phyloP scores from a whole-genome alignment of 2,329 filamentous ascomycete species.

The Cladosporium sp. region DNA sequence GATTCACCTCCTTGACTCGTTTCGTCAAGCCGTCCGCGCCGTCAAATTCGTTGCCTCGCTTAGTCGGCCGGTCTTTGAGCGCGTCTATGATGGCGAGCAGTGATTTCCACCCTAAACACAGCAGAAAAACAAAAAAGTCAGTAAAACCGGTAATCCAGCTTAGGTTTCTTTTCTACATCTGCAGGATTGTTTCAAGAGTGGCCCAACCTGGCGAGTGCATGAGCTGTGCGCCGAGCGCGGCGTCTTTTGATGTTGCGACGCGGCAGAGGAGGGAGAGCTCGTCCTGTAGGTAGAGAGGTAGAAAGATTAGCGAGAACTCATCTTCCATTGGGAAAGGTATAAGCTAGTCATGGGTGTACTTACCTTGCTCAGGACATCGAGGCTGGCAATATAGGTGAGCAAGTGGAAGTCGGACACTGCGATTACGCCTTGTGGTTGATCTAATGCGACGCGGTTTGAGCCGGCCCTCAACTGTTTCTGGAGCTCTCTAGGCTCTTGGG shows the following conservation, averaged over 20 bases:
- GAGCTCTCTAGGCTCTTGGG: slow-evolving; percentile 69
- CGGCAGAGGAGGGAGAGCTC: slow-evolving; percentile 83
- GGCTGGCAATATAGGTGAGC: slow-evolving; percentile 76
- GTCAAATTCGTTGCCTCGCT: slow-evolving; percentile 26
- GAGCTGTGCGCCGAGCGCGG: slow-evolving; percentile 75
- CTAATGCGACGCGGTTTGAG: slow-evolving; percentile 46
- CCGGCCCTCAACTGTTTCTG: slow-evolving; percentile 64
- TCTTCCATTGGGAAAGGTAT: slow-evolving; percentile 1
- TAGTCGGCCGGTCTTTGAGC: slow-evolving; percentile 89
- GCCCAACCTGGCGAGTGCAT: slow-evolving; percentile 89
- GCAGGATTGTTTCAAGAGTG: slow-evolving; percentile 84
- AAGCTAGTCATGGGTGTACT: slow-evolving; percentile 11
- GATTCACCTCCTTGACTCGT: slow-evolving; percentile 22
- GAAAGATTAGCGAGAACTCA: neutral
- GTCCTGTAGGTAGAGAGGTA: slow-evolving; percentile 55
- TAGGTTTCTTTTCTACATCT: slow-evolving; percentile 28
- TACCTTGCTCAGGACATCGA: slow-evolving; percentile 83
- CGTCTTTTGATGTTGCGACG: slow-evolving; percentile 76
- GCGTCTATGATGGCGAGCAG: slow-evolving; percentile 89
- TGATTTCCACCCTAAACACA: slow-evolving; percentile 30
- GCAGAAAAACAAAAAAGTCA: slow-evolving; percentile 19
- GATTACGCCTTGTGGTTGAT: slow-evolving; percentile 60
- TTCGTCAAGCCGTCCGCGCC: slow-evolving; percentile 24
- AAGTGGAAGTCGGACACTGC: slow-evolving; percentile 91
- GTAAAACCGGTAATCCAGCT: slow-evolving; percentile 14